These are phyloP conservation scores for Populus hybrid DNA, from an alignment of 441 rosid species.

Conservation along the genomic window DNA sequence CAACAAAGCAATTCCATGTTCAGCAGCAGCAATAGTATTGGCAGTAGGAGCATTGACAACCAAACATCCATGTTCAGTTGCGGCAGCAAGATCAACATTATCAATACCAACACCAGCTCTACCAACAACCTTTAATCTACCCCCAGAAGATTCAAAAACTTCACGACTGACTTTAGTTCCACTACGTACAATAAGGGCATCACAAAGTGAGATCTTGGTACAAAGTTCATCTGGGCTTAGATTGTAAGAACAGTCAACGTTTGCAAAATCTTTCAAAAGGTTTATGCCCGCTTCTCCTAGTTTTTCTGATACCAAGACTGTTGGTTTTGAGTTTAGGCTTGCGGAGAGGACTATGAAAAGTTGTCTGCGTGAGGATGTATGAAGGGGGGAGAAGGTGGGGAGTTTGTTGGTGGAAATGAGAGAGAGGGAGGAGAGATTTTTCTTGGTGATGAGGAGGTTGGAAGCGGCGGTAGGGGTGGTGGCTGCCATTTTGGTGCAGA, in stretches of 20 bases:
- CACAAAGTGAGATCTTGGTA: slow-evolving; percentile 80
- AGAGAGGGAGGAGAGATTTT: slow-evolving; percentile 27
- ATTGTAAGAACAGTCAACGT: slow-evolving; percentile 80
- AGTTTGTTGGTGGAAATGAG: slow-evolving; percentile 35
- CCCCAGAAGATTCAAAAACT: slow-evolving; percentile 81
- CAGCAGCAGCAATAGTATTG: slow-evolving; percentile 96
- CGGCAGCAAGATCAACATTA: slow-evolving; percentile 95
- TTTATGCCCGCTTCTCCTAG: slow-evolving; percentile 83
- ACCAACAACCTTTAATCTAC: slow-evolving; percentile 91
- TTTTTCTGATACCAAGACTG: slow-evolving; percentile 83
- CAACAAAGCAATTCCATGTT: slow-evolving; percentile 90
- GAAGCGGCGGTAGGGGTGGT: background rate
- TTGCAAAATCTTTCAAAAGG: slow-evolving; percentile 56
- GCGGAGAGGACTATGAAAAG: slow-evolving; percentile 43
- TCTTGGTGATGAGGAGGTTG: background rate
- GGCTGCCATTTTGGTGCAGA: background rate
- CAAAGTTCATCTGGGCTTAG: slow-evolving; percentile 79
- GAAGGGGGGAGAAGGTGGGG: slow-evolving; percentile 30
- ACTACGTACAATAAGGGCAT: slow-evolving; percentile 86
- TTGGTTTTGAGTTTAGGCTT: slow-evolving; percentile 48
- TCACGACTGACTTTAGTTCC: slow-evolving; percentile 88
- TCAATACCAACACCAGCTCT: slow-evolving; percentile 98
- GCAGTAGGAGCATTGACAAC: slow-evolving; percentile 99
- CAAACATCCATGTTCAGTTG: slow-evolving; percentile 93
- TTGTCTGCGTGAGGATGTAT: slow-evolving; percentile 14